Evolutionary conservation across 805 yeast genomes (phyloP).

Genomic region (Saturnispora dispora): DNA sequence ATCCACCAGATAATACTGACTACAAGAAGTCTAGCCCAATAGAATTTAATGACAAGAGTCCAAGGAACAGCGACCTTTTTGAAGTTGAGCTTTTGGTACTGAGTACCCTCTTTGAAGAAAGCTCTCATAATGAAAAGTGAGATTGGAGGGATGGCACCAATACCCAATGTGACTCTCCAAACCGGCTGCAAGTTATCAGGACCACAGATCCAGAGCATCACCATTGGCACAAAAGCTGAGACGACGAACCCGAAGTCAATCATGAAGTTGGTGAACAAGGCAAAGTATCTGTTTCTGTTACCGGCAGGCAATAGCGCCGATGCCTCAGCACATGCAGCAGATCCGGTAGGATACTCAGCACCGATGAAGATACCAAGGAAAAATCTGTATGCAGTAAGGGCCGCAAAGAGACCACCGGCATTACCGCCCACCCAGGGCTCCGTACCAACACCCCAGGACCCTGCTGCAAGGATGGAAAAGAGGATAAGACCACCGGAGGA

Average conservation of each 20-base stretch:
- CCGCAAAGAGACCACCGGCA: constrained; percentile 71
- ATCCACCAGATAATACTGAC: constrained; percentile 82
- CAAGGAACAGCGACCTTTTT: constrained; percentile 59
- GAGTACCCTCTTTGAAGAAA: constrained; percentile 63
- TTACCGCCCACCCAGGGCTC: constrained; percentile 33
- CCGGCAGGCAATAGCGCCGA: constrained; percentile 73
- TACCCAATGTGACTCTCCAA: constrained; percentile 86
- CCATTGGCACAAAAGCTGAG: constrained; percentile 78
- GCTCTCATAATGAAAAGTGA: constrained; percentile 69
- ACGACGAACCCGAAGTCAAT: constrained; percentile 83
- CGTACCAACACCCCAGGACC: constrained; percentile 72
- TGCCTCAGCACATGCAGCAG: constrained; percentile 91
- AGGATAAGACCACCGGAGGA: constrained; percentile 69
- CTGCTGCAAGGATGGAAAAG: constrained; percentile 72
- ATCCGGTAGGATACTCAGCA: constrained; percentile 90
- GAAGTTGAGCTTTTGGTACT: constrained; percentile 63
- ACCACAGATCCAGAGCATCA: constrained; percentile 74
- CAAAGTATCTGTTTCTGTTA: constrained; percentile 78
- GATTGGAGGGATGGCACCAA: constrained; percentile 85
- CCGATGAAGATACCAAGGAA: constrained; percentile 90
- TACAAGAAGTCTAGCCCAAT: constrained; percentile 69
- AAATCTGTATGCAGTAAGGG: constrained; percentile 75
- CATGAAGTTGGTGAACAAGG: constrained; percentile 82
- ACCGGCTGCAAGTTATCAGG: constrained; percentile 63
- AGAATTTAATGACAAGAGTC: constrained; percentile 60